A percentile compares a stretch with the other conserved stretches of the same genome.
Conservation (phyloP, 1,284 basidiomycete species). For the Sporisorium reilianum region DNA sequence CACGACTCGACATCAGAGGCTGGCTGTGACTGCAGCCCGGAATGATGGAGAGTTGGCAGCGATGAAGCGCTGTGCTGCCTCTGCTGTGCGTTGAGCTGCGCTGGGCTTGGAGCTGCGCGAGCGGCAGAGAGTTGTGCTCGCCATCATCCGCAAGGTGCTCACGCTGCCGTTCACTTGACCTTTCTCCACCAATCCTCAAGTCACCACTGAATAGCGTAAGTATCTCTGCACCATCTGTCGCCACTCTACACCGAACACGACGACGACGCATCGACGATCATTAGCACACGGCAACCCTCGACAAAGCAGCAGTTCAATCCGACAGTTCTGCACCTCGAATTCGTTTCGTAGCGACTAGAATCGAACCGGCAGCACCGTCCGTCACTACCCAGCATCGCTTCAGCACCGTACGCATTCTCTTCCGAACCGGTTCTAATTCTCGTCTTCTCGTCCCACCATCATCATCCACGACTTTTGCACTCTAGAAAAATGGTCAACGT, state of each 20-base stretch:
- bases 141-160: conserved; percentile 36
- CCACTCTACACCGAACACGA: conserved; percentile 8
- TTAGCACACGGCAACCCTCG: neutral
- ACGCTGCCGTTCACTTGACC: conserved; percentile 27
- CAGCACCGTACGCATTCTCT: neutral
- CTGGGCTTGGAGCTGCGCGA: neutral
- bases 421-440: conserved; percentile 19
- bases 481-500: conserved; percentile 69
- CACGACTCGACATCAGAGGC: too few relatives aligned
- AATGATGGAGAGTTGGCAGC: too few relatives aligned
- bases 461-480: neutral
- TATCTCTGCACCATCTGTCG: conserved; percentile 28
- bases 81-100: conserved; percentile 7
- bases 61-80: too few relatives aligned
- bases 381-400: neutral
- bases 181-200: conserved; percentile 56
- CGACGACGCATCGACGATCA: conserved; percentile 1
- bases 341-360: neutral
- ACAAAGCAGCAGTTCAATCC: neutral
- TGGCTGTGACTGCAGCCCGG: too few relatives aligned
- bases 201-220: conserved; percentile 48
- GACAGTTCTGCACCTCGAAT: neutral
- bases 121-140: conserved; percentile 21
- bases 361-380: neutral
- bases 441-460: conserved; percentile 8